Percentiles rank a stretch among this genome's conserved stretches.
These are phyloP conservation scores for Teratosphaeria zuluensis DNA, from an alignment of 2,329 filamentous ascomycete species.

Conservation along the genomic window DNA sequence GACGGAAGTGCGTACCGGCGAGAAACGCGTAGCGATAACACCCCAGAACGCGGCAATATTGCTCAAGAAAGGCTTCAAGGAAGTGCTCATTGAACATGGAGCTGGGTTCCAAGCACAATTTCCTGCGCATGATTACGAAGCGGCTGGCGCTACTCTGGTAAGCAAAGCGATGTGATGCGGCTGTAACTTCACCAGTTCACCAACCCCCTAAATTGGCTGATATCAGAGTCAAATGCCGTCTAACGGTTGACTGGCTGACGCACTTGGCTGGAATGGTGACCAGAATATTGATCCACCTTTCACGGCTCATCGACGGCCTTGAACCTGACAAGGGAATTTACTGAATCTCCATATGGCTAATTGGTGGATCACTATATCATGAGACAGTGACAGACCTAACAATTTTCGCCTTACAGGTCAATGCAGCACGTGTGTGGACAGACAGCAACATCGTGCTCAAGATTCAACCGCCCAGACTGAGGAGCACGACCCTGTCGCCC, in stretches of 20 bases:
- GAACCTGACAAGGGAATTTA: too few species aligned
- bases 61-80: slow-evolving; percentile 74
- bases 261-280: too few species aligned
- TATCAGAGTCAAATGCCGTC: too few species aligned
- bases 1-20: slow-evolving; percentile 62
- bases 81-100: slow-evolving; percentile 68
- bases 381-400: too few species aligned
- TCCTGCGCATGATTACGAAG: slow-evolving; percentile 63
- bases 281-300: too few species aligned
- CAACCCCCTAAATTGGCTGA: too few species aligned
- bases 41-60: slow-evolving; percentile 74
- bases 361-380: too few species aligned
- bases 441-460: slow-evolving; percentile 74
- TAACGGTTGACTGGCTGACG: too few species aligned
- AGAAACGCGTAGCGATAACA: slow-evolving; percentile 75
- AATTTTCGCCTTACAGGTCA: slow-evolving; percentile 34
- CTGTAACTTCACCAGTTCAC: too few species aligned
- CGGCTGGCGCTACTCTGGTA: slow-evolving; percentile 62
- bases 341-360: too few species aligned
- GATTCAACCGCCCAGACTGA: slow-evolving; percentile 61
- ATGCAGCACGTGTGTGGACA: slow-evolving; percentile 59
- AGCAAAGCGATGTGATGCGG: too few species aligned
- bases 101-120: slow-evolving; percentile 73
- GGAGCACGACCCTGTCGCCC: slow-evolving; percentile 31
- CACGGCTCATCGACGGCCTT: too few species aligned